These are phyloP conservation scores for Aplosporella prunicola DNA, from an alignment of 2,329 filamentous ascomycete species.

Conservation along the genomic window DNA sequence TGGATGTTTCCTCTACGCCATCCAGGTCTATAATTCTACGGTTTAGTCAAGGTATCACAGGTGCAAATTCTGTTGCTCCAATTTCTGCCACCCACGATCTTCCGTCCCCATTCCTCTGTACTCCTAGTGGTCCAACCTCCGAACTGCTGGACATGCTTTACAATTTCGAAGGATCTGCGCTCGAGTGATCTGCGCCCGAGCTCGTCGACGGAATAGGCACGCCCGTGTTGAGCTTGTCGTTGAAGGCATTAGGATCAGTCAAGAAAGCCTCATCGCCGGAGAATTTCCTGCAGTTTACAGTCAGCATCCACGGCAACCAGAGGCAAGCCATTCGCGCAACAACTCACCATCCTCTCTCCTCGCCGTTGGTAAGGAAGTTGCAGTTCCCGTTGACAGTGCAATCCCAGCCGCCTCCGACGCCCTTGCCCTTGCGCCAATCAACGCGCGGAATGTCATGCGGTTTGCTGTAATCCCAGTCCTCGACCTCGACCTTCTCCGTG, in stretches of 20 bases:
- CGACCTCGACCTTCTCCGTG: slow-evolving; percentile 12
- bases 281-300: slow-evolving; percentile 35
- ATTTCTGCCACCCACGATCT: no score
- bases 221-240: slow-evolving; percentile 19
- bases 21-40: no score
- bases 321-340: background rate
- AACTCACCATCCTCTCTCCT: slow-evolving; percentile 76
- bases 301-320: background rate
- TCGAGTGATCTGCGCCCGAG: slow-evolving; percentile 1
- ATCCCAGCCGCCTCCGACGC: slow-evolving; percentile 69
- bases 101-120: no score
- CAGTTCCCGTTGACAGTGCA: slow-evolving; percentile 78
- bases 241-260: slow-evolving; percentile 28
- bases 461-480: slow-evolving; percentile 20
- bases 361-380: slow-evolving; percentile 66
- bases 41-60: no score
- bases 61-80: no score
- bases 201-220: slow-evolving; percentile 6
- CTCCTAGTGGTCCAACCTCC: background rate
- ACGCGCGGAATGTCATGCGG: slow-evolving; percentile 32
- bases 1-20: no score
- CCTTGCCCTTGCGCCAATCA: slow-evolving; percentile 50
- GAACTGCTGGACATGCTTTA: background rate
- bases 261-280: slow-evolving; percentile 50
- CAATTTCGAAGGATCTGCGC: slow-evolving; percentile 3